Evolutionary conservation across 148 eudicot genomes (phyloP).

Genomic region (Pouteria glomerata): DNA sequence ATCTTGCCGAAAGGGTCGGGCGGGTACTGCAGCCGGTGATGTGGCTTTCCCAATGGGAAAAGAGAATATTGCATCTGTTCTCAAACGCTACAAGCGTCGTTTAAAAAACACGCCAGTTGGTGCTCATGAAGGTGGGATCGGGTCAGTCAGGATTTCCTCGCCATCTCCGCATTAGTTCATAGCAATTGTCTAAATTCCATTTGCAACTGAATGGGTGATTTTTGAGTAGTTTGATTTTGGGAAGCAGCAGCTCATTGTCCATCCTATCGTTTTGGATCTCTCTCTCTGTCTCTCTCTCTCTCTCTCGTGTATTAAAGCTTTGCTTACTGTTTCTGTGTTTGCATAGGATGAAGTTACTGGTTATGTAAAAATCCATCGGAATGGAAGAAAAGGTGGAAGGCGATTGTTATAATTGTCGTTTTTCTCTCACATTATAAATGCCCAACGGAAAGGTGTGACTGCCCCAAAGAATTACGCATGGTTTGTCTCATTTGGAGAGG

Average conservation of each 20-base stretch:
- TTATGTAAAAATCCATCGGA: not conserved
- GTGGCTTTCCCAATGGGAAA: constrained; percentile 98
- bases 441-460: too few relatives aligned
- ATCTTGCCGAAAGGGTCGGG: constrained; percentile 77
- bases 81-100: constrained; percentile 89
- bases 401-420: not conserved
- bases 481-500: too few relatives aligned
- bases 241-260: constrained; percentile 7
- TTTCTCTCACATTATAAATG: not conserved
- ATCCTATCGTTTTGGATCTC: not conserved
- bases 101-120: constrained; percentile 57
- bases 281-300: constrained; percentile 11
- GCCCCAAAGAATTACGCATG: too few relatives aligned
- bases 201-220: not conserved
- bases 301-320: constrained; percentile 3
- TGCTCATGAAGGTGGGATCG: constrained; percentile 29
- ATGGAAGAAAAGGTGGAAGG: constrained; percentile 12
- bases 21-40: constrained; percentile 96
- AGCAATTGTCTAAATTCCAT: constrained; percentile 3
- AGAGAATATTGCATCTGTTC: constrained; percentile 93
- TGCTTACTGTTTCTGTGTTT: constrained; percentile 1
- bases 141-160: constrained; percentile 27
- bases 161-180: constrained; percentile 30
- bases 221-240: not conserved
- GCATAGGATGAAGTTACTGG: constrained; percentile 7